These are phyloP conservation scores for Heteromeles arbutifolia DNA, from an alignment of 306 rosid genomes.

Conservation along the genomic window DNA sequence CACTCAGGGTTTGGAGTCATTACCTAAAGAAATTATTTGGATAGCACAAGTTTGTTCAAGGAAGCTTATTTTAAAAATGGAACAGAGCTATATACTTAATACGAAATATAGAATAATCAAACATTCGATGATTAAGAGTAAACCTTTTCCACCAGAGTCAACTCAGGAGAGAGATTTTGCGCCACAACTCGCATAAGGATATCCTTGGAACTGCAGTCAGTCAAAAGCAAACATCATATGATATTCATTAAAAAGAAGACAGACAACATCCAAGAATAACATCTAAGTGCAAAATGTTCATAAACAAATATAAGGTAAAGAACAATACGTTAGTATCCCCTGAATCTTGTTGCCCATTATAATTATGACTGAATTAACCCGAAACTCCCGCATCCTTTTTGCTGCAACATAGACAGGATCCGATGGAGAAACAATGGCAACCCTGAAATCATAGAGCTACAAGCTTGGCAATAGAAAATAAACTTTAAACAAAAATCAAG, in stretches of 20 bases:
- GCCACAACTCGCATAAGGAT: conserved; percentile 93
- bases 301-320: conserved; percentile 3
- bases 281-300: background rate
- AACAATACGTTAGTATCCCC: conserved; percentile 81
- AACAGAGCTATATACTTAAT: background rate
- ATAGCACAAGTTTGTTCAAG: background rate
- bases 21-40: conserved; percentile 40
- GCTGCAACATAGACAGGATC: conserved; percentile 91
- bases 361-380: conserved; percentile 67
- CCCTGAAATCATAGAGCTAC: conserved; percentile 67
- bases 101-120: background rate
- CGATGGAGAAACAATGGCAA: conserved; percentile 66
- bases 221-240: conserved; percentile 14
- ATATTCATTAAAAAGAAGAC: background rate
- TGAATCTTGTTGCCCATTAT: conserved; percentile 76
- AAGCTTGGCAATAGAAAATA: conserved; percentile 35
- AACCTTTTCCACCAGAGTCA: conserved; percentile 87
- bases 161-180: conserved; percentile 79
- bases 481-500: background rate
- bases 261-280: background rate
- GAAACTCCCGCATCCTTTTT: conserved; percentile 75
- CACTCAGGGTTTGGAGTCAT: conserved; percentile 95
- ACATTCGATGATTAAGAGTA: background rate
- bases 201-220: conserved; percentile 75
- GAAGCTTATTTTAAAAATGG: background rate